Percentiles rank a stretch among this genome's conserved stretches.
Evolutionary conservation across 169 alveolate species (phyloP).

Genomic region (Plasmodium cynomolgi): DNA sequence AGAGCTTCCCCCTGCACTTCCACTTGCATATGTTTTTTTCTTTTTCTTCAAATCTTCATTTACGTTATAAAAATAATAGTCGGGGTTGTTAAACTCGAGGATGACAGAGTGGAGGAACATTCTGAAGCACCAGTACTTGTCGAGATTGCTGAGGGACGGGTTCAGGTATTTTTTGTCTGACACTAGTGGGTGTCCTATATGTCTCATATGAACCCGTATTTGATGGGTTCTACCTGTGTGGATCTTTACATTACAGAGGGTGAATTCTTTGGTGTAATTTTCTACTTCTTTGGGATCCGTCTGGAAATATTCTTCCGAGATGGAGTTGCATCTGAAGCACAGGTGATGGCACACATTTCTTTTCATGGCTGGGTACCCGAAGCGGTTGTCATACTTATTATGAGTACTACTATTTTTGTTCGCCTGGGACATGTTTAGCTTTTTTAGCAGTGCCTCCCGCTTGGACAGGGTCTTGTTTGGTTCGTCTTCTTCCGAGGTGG

Average conservation of each 20-base stretch:
- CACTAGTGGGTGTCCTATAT: constrained; percentile 83
- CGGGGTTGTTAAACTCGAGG: constrained; percentile 80
- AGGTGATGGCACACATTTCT: constrained; percentile 66
- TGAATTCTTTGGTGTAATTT: constrained; percentile 77
- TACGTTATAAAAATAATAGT: constrained; percentile 54
- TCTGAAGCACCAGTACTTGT: constrained; percentile 81
- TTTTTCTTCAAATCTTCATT: constrained; percentile 49
- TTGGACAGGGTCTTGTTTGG: background rate
- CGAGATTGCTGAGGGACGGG: constrained; percentile 72
- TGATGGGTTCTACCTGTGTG: constrained; percentile 85
- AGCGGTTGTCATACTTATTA: background rate
- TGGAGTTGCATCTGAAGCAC: constrained; percentile 56
- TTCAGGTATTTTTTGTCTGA: constrained; percentile 81
- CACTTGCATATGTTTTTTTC: constrained; percentile 18
- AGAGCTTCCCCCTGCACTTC: background rate
- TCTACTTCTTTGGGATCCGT: constrained; percentile 68
- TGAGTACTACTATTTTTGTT: background rate
- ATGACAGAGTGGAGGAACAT: constrained; percentile 82
- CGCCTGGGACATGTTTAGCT: background rate
- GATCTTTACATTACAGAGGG: constrained; percentile 79
- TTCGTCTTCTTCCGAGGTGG: background rate
- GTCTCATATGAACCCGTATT: constrained; percentile 83
- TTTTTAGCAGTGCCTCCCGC: background rate
- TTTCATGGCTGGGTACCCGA: background rate
- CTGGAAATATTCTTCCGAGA: constrained; percentile 64